Evolutionary conservation across 495 filamentous ascomycete species (phyloP), one percentile per base, ranked within the genome.

Genomic region (Neurospora tetraspora): DNA sequence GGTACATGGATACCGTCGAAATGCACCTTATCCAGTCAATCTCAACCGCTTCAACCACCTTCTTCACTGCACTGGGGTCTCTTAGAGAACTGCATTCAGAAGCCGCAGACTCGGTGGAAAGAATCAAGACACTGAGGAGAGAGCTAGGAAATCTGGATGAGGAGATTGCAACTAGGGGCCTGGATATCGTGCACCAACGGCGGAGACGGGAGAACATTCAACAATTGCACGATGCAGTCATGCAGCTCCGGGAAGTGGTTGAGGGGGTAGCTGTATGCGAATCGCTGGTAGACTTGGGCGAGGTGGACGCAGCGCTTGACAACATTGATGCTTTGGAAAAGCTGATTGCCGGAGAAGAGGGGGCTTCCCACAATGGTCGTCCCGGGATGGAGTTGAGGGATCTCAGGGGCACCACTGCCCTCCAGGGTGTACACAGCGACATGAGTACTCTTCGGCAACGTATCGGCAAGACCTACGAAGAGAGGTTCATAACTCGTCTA

Each of bases 1-100:
- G 96, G 96, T 99, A 99, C 77, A 98, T 99, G 96, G 96, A 99
- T 79, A 99, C 96, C 0, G 92, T 99, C 23, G 96, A 99, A 78
- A 93, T 98, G 69, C 96, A 99, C 79, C 86, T 99, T 10, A 98
- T 99, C 72, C 94, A 92, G 3, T 97, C 94, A 0, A 98, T 99
- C 27, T 97, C 95, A 3, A 94, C 91, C 0, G 96, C 96, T 1
- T 97, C 94, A 1, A 93, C 92, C 9, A 97, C 94, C 0, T 99
- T 99, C 83, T 99, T 99, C 78, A 95, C 93, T 1, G 96, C 96
- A 1, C 83, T 99, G 12, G 95, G 96, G 5, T 97, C 94, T 1
- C 85, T 99, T 61, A 88, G 91, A 71, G 94, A 98, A 76, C 83
- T 99, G 38, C 94, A 98, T 79, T 89, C 91, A 1, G 96, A 99